Base-by-base conservation (phyloP, 768 basidiomycete genomes). In the Termitomyces sp. region DNA sequence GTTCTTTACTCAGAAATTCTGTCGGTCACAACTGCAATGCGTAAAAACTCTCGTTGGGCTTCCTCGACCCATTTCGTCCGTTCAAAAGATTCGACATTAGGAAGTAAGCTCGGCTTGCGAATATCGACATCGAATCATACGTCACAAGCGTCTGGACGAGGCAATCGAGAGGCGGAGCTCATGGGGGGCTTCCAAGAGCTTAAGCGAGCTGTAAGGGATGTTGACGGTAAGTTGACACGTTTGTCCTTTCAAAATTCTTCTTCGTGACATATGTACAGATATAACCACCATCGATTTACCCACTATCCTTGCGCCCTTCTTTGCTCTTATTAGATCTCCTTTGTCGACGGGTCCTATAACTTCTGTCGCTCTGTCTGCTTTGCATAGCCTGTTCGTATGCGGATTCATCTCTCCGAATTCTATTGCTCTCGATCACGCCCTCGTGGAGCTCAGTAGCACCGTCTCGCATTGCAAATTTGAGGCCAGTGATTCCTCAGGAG, bases 381-480 rank as follows among this genome's bases (percentile, higher is more conserved):
- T 99, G 39, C 93, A 96, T 75, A 90, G 81, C 67, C 90, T 98
- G 79, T 92, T 98, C 73, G 78, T 86, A 46, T 92, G 86, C 69
- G 86, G 86, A 28, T 78, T 96, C 69, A 86, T 96, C 53, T 81
- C 79, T 11, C 75, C 83, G 15, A 71, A 76, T 42, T 84, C 90
- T 46, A 63, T 80, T 54, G 76, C 80, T 40, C 75, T 96, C 63
- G 82, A 88, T 64, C 70, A 77, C 57, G 90, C 90, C 6, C 81
- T 98, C 55, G 79, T 87, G 18, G 92, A 94, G 63, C 81, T 97
- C 61, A 96, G 95, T 72, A 89, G 84, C 62, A 88, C 96, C 0
- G 85, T 96, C 13, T 94, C 96, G 6, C 93, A 94, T 69, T 98
- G 96, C 82, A 95, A 96, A 76, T 99, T 99, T 70, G 96, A 98